phyloP scores from a whole-genome alignment of 371 early-diverging fungal species.

The Lichtheimia ornata region DNA sequence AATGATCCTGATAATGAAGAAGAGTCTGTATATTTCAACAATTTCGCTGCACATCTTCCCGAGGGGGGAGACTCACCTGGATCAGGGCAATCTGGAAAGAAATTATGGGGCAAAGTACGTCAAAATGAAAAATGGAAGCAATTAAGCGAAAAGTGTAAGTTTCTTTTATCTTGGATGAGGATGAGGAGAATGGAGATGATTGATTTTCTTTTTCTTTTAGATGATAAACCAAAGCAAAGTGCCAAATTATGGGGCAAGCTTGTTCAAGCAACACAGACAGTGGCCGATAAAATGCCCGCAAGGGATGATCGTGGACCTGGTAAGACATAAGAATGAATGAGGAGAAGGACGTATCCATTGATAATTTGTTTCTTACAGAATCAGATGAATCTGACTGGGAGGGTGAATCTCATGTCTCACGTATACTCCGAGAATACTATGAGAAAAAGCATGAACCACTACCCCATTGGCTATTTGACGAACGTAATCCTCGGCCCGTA shows the following conservation, averaged over 20 bases:
- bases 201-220: conserved; percentile 13
- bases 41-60: conserved; percentile 43
- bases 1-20: conserved; percentile 25
- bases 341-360: not conserved
- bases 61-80: conserved; percentile 15
- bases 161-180: conserved; percentile 7
- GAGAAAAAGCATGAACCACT: conserved; percentile 39
- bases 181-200: not conserved
- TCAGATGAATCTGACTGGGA: conserved; percentile 54
- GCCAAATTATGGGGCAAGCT: conserved; percentile 59
- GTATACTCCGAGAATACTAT: conserved; percentile 51
- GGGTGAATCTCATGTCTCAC: conserved; percentile 57
- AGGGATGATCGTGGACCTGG: conserved; percentile 24
- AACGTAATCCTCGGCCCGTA: not conserved
- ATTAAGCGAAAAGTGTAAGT: conserved; percentile 37
- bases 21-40: conserved; percentile 44
- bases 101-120: conserved; percentile 50
- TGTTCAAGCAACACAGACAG: conserved; percentile 58
- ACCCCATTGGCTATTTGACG: conserved; percentile 33
- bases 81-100: conserved; percentile 25
- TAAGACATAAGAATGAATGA: not conserved
- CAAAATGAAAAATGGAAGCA: conserved; percentile 56
- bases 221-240: conserved; percentile 34
- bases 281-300: conserved; percentile 53
- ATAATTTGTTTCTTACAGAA: not conserved